Evolutionary conservation across 2,329 filamentous ascomycete species (phyloP), one percentile per base, ranked within the genome.

Genomic region (Aspergillus japonicus): DNA sequence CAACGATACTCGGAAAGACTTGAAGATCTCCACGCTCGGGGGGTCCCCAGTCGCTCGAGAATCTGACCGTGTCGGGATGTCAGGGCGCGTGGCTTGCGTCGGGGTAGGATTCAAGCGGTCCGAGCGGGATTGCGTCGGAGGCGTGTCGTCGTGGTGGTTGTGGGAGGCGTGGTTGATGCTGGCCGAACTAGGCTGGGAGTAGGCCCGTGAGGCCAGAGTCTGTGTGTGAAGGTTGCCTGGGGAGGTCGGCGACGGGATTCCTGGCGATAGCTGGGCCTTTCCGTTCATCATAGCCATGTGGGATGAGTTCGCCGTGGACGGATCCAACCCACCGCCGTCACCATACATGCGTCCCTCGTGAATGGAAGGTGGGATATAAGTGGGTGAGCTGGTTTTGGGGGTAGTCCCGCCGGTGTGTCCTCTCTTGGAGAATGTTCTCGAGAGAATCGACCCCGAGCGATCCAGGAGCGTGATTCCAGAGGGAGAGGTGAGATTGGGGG

Each of bases 1-100:
- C 85, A 98, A 96, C 73, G 91, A 95, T 63, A 99, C 95, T 44
- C 94, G 89, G 84, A 99, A 99, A 1, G 91, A 96, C 76, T 99
- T 99, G 87, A 98, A 98, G 61, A 99, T 97, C 76, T 99, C 95
- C 61, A 97, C 93, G 47, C 77, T 80, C 16, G 76, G 76, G 7
- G 76, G 75, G 53, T 69, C 67, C 31, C 69, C 66, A 23, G 71
- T 62, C 0, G 67, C 63, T 59, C 70, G 62, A 26, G 73, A 73
- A 16, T 75, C 70, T 21, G 68, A 64, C 48, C 72, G 69, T 11
- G 69, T 69, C 1, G 72, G 72, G 29, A 74, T 67, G 33, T 76
- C 70, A 10, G 70, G 66, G 11, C 74, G 73, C 7, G 69, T 67
- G 6, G 64, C 62, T 61, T 66, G 71, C 21, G 66, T 72, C 53